Evolutionary conservation across 108 stramenopile genomes (phyloP).

Genomic region (Nitzschia sp.): DNA sequence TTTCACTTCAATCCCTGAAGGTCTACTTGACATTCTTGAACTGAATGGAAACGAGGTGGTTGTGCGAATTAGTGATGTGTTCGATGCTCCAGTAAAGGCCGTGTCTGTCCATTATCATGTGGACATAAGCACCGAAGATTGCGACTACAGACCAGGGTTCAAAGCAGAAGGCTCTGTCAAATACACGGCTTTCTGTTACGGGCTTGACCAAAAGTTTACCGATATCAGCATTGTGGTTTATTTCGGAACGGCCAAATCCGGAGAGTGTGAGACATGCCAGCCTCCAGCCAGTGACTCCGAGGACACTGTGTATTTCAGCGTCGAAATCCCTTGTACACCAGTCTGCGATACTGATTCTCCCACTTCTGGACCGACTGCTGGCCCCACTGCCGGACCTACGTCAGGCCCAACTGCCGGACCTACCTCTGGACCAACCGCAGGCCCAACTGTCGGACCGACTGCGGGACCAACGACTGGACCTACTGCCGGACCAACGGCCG

Average conservation of each 20-base stretch:
- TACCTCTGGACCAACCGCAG: neutral
- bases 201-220: neutral
- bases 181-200: slow-evolving; percentile 8
- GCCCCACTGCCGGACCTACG: neutral
- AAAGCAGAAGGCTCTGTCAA: neutral
- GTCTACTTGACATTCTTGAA: neutral
- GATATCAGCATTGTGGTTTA: slow-evolving; percentile 8
- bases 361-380: neutral
- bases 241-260: neutral
- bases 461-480: neutral
- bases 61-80: neutral
- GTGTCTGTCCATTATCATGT: slow-evolving; percentile 11
- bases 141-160: neutral
- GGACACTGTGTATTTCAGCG: slow-evolving; percentile 11
- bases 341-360: slow-evolving; percentile 10
- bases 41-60: neutral
- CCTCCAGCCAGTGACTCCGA: neutral
- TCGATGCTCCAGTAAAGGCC: neutral
- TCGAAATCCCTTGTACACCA: slow-evolving; percentile 7
- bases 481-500: neutral
- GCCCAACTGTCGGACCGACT: neutral
- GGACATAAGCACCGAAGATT: slow-evolving; percentile 2
- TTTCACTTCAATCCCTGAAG: neutral
- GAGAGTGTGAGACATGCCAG: slow-evolving; percentile 7
- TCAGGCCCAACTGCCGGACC: neutral